Base-by-base conservation (phyloP, 345 rosid genomes). In the Eucalyptus grandis region DNA sequence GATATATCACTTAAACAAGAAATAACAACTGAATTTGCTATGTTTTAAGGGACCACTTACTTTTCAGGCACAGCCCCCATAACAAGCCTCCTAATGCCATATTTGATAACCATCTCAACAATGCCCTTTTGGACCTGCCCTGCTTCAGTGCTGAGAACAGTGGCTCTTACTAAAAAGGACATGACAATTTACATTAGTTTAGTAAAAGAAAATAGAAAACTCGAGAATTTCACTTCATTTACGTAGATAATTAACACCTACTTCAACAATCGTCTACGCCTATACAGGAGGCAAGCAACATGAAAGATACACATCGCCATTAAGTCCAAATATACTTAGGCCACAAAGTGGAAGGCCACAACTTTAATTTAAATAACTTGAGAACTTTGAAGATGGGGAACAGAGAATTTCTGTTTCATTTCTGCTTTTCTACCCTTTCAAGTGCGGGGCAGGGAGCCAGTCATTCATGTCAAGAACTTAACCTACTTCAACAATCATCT, bases 91-190 rank as follows among this genome's bases (percentile, higher is more conserved):
- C 91, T 93, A 58, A 95, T 91, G 65, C 90, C 88, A 80, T 92
- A 91, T 91, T n/a, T 88, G 87, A 88, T 89, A 53, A 95, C 91
- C 89, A 95, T 91, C 81, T 96, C 94, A 83, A 95, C 87, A 87
- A 95, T 94, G 77, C 96, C 97, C 89, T 91, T 90, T 3, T 91
- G 93, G 89, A 95, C 95, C 87, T 93, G 94, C 65, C 93, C 96
- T 90, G 92, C 91, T 90, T 95, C 96, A 89, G 88, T 62, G 53
- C 90, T 90, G 65, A 94, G 49, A 50, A 91, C 86, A 67, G 93
- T 92, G 37, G 91, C 92, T 89, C 92, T 92, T 69, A 94, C 96
- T 96, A 93, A 86, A 93, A 69, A 88, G 86, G 26, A 80, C 88
- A 86, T 87, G 82, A 90, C 81, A 50, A 85, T 24, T 34, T 37